phyloP scores from a whole-genome alignment of 1,284 basidiomycete genomes.

The Moniliophthora roreri region DNA sequence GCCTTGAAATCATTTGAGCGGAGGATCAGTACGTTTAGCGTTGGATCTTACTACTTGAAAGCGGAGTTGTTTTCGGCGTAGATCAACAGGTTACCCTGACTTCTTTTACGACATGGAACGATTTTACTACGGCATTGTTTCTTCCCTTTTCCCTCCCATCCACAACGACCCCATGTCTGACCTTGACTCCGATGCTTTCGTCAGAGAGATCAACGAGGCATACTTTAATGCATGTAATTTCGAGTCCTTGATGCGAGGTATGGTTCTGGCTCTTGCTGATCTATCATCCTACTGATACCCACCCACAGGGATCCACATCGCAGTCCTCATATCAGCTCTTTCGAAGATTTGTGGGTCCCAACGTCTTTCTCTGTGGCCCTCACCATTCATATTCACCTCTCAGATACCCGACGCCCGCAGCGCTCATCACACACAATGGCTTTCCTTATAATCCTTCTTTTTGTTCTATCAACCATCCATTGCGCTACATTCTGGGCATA shows the following conservation, averaged over 20 bases:
- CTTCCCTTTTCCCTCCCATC: no score
- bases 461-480: slow-evolving; percentile 11
- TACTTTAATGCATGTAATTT: slow-evolving; percentile 11
- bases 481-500: slow-evolving; percentile 11
- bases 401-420: slow-evolving; percentile 1
- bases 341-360: slow-evolving; percentile 2
- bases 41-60: no score
- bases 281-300: neutral
- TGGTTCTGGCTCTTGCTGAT: neutral
- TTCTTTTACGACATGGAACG: no score
- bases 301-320: slow-evolving; percentile 3
- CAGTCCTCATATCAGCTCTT: slow-evolving; percentile 3
- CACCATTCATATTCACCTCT: neutral
- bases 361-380: neutral
- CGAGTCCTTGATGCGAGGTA: slow-evolving; percentile 10
- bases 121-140: no score
- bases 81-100: no score
- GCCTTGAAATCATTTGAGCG: no score
- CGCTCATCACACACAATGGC: neutral
- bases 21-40: no score
- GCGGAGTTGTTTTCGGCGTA: no score
- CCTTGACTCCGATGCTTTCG: neutral
- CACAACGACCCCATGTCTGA: no score
- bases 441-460: slow-evolving; percentile 4
- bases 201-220: slow-evolving; percentile 2